Conservation (phyloP, 169 alveolate genomes). For the Amoebophrya sp. region DNA sequence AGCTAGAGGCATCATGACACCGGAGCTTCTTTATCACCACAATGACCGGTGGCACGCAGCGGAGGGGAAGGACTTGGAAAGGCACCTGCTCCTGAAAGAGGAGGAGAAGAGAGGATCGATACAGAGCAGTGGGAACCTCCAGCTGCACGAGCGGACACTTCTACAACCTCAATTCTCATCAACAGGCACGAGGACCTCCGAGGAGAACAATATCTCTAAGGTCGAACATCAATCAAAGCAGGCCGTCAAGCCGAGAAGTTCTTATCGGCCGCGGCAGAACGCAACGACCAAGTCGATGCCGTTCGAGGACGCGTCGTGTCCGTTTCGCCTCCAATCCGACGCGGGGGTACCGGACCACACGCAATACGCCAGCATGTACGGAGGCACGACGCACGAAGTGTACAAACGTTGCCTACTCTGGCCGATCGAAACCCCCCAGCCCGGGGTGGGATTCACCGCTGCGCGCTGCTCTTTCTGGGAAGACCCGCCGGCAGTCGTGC, state of each 20-base stretch:
- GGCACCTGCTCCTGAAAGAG: not conserved
- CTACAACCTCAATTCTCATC: not conserved
- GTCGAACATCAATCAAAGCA: not conserved
- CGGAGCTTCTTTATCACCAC: too few relatives aligned
- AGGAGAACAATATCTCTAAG: not conserved
- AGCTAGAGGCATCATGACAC: not conserved
- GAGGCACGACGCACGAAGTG: not conserved
- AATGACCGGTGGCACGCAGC: not conserved
- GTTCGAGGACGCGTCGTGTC: not conserved
- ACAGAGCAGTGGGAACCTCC: not conserved
- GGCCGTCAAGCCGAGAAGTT: too few relatives aligned
- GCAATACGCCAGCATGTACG: not conserved
- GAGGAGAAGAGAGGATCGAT: not conserved
- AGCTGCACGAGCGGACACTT: not conserved
- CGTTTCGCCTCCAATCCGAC: not conserved
- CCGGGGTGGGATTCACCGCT: not conserved
- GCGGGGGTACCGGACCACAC: not conserved
- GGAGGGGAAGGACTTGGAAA: not conserved
- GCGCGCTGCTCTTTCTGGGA: not conserved
- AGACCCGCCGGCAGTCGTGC: not conserved
- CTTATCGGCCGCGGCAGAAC: too few relatives aligned
- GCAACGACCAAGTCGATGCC: too few relatives aligned
- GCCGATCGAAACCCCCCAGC: not conserved
- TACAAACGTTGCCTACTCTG: not conserved
- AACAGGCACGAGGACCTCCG: not conserved